phyloP scores from a whole-genome alignment of 805 yeast genomes.

The Yarrowia sp. region DNA sequence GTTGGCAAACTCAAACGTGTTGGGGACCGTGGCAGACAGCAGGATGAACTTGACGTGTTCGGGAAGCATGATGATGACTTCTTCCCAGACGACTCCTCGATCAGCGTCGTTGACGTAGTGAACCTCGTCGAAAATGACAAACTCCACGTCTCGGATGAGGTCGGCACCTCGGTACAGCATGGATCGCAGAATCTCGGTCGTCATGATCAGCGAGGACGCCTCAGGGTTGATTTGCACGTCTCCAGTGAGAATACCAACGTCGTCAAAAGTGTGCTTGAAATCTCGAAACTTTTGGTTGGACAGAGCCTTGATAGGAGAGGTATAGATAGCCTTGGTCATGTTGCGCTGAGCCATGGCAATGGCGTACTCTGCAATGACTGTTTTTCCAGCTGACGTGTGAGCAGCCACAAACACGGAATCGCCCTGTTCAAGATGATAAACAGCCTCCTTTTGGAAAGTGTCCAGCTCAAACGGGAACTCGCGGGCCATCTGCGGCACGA shows the following conservation, averaged over 20 bases:
- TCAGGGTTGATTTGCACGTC: slow-evolving; percentile 98
- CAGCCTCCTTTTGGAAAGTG: slow-evolving; percentile 95
- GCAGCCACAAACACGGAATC: slow-evolving; percentile 99
- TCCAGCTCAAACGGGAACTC: slow-evolving; percentile 95
- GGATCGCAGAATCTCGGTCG: slow-evolving; percentile 94
- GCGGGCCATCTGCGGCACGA: slow-evolving; percentile 93
- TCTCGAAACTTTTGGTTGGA: slow-evolving; percentile 91
- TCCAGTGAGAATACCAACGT: slow-evolving; percentile 94
- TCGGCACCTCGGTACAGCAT: slow-evolving; percentile 98
- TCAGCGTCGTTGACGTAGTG: slow-evolving; percentile 97
- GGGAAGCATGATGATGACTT: slow-evolving; percentile 96
- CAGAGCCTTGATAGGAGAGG: slow-evolving; percentile 92
- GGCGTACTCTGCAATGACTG: slow-evolving; percentile 98
- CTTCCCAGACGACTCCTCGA: slow-evolving; percentile 99
- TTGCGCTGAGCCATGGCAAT: slow-evolving; percentile 95
- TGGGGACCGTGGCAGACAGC: slow-evolving; percentile 97
- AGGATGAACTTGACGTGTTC: slow-evolving; percentile 92
- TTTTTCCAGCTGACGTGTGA: slow-evolving; percentile 98
- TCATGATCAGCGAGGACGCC: slow-evolving; percentile 95
- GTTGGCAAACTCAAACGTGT: slow-evolving; percentile 94
- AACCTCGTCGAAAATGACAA: slow-evolving; percentile 96
- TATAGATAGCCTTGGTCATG: slow-evolving; percentile 95
- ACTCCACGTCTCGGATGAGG: slow-evolving; percentile 93
- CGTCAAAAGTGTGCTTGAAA: slow-evolving; percentile 79
- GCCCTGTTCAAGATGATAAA: slow-evolving; percentile 94